These are phyloP conservation scores for Rhodotorula sp. DNA, from an alignment of 1,284 basidiomycete genomes.

Conservation along the genomic window DNA sequence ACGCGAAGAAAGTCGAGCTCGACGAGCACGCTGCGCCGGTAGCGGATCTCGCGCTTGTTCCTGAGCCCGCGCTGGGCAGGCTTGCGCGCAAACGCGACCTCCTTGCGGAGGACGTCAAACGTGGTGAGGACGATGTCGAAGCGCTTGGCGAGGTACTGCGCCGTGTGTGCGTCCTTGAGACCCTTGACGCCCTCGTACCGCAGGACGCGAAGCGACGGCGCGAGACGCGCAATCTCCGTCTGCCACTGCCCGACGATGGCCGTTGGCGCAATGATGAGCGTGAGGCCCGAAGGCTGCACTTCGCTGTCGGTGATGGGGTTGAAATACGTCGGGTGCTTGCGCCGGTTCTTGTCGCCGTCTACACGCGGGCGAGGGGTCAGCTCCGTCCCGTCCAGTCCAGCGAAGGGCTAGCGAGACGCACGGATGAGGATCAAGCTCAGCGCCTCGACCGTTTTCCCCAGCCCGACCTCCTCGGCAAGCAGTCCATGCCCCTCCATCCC, in stretches of 20 bases:
- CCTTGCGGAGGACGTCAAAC: constrained; percentile 41
- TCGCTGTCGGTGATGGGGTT: constrained; percentile 31
- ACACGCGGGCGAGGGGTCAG: background rate
- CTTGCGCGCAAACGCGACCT: constrained; percentile 41
- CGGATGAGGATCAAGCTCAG: constrained; percentile 48
- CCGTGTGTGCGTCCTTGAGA: constrained; percentile 10
- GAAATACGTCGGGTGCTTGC: constrained; percentile 31
- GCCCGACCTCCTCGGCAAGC: constrained; percentile 52
- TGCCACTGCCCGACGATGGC: constrained; percentile 45
- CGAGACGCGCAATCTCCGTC: constrained; percentile 43
- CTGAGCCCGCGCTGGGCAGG: constrained; percentile 35
- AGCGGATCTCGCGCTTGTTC: constrained; percentile 28
- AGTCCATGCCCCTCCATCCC: constrained; percentile 29
- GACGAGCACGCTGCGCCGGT: constrained; percentile 41
- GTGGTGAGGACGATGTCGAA: constrained; percentile 46
- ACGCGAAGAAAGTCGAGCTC: constrained; percentile 44
- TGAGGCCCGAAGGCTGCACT: constrained; percentile 41
- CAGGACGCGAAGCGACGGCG: constrained; percentile 42
- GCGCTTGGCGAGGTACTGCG: constrained; percentile 9
- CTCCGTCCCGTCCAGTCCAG: no score
- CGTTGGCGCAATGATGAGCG: constrained; percentile 43
- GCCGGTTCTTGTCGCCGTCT: constrained; percentile 32
- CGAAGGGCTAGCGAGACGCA: background rate
- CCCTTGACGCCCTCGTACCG: constrained; percentile 41
- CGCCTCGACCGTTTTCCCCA: constrained; percentile 54